Evolutionary conservation across 169 alveolate genomes (phyloP).

Genomic region (Prorocentrum cordatum): DNA sequence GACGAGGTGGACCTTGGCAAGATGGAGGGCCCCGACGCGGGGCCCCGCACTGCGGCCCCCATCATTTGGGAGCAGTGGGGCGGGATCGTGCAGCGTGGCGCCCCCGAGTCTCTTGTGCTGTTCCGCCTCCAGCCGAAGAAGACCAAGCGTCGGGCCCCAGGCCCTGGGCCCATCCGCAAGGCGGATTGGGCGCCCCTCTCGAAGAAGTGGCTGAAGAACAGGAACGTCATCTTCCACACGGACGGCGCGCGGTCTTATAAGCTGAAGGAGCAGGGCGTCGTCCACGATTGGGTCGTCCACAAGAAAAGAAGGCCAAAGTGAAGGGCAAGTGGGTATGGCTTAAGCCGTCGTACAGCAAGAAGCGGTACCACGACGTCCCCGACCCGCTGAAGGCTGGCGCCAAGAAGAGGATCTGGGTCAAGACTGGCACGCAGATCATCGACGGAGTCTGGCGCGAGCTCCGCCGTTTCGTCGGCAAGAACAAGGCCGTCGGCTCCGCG

Average conservation of each 20-base stretch:
- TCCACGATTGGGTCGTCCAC: constrained; percentile 12
- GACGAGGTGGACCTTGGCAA: not conserved
- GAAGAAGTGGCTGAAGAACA: not conserved
- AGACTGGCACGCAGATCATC: too few relatives aligned
- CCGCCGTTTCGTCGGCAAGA: too few relatives aligned
- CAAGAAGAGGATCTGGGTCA: too few relatives aligned
- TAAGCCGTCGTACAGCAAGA: too few relatives aligned
- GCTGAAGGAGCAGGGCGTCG: not conserved
- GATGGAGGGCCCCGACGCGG: not conserved
- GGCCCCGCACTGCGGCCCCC: too few relatives aligned
- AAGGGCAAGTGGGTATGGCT: not conserved
- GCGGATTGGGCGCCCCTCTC: not conserved
- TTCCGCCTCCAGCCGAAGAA: not conserved
- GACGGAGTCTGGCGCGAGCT: too few relatives aligned
- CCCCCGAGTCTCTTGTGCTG: not conserved
- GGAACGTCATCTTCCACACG: not conserved
- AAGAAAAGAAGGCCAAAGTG: not conserved
- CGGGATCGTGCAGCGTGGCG: not conserved
- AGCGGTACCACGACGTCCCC: too few relatives aligned
- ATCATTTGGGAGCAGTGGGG: too few relatives aligned
- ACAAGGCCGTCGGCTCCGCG: too few relatives aligned
- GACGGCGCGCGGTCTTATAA: not conserved
- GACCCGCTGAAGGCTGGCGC: too few relatives aligned
- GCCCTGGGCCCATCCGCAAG: not conserved
- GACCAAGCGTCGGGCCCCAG: not conserved